Base-by-base conservation (phyloP, 495 filamentous ascomycete species). In the Penicillium bovifimosum region DNA sequence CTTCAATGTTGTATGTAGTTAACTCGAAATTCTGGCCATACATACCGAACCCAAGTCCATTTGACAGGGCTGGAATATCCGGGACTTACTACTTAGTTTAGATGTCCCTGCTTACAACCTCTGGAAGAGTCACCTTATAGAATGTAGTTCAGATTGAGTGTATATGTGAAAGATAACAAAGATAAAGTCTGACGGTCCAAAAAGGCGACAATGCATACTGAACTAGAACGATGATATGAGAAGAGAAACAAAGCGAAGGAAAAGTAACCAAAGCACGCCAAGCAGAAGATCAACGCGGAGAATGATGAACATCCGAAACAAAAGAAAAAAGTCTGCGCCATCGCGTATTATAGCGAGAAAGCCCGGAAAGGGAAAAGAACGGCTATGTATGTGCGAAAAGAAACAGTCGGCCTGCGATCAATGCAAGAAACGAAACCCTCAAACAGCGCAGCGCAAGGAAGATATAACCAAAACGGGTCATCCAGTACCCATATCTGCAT, bases 331-430 rank as follows among this genome's bases (percentile, higher is more conserved):
- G 35, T 51, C 61, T 60, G 63, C 54, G 47, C 35, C 54, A 52
- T 10, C 54, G 62, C 54, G 62, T 65, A 65, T 65, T 60, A 60
- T 39, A 40, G 31, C 34, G 45, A 48, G 31, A 51, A 49, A 24
- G 27, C 20, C 20, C 7, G 51, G 49, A 35, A 16, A 18, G 53
- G 41, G 51, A 24, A 56, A 51, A 36, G 54, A 62, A 53, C 54
- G 54, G 52, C 35, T 58, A 63, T 56, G 50, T 65, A 56, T 49
- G 63, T 51, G 52, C 48, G 39, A 58, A 40, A 36, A 36, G 31
- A 32, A 41, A 51, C 47, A 63, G 58, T 67, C 64, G 64, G 55
- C 64, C 62, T 45, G 64, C 62, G 64, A 65, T 60, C 53, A 41
- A 62, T 63, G 59, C 54, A 55, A 58, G 50, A 54, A 50, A 50